Conservation (phyloP, 257 asterid genomes). For the Gentiana dahurica region DNA sequence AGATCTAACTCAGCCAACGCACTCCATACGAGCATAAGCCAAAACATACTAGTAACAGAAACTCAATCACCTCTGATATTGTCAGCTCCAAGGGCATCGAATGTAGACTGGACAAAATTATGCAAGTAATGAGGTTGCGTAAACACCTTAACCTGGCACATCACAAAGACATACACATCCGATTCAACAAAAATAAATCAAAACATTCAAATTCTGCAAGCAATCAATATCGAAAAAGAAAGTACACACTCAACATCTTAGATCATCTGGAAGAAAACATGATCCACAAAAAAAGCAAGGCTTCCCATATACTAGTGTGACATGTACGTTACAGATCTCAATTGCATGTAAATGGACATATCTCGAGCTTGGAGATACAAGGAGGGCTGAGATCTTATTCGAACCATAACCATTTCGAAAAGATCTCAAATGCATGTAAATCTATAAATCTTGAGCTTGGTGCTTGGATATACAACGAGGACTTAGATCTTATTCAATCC, state of each 20-base stretch:
- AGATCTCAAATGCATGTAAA: too few species aligned
- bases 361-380: too few species aligned
- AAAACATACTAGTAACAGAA: background rate
- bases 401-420: background rate
- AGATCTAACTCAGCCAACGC: too few species aligned
- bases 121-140: slow-evolving; percentile 78
- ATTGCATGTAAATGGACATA: too few species aligned
- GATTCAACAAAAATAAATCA: slow-evolving; percentile 6
- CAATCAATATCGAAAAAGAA: background rate
- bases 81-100: slow-evolving; percentile 82
- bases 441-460: too few species aligned
- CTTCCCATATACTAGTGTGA: background rate
- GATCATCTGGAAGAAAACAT: background rate
- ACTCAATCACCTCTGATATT: slow-evolving; percentile 53
- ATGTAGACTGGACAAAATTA: slow-evolving; percentile 83
- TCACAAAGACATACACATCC: slow-evolving; percentile 16
- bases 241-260: background rate
- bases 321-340: background rate
- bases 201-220: background rate
- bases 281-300: background rate
- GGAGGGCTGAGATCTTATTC: too few species aligned
- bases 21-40: too few species aligned
- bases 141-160: slow-evolving; percentile 85
- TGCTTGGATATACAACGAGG: too few species aligned
- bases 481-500: too few species aligned